Evolutionary conservation across 2,329 filamentous ascomycete species (phyloP), one percentile per base, ranked within the genome.

Genomic region (Verticillium nonalfalfae): DNA sequence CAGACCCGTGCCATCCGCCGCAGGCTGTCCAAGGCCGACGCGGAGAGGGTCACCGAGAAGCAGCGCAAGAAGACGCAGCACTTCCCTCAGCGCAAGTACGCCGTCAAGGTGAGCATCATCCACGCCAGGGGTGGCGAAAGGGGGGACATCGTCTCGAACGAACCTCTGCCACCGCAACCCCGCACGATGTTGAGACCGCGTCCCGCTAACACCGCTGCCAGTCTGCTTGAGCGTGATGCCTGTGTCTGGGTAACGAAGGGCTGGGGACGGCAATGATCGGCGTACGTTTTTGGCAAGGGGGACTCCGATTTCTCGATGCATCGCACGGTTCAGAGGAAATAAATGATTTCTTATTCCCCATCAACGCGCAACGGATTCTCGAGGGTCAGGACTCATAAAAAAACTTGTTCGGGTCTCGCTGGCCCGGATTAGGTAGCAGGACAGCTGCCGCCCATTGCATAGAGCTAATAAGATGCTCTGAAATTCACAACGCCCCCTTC

Each of bases 61-160:
- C 89, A 93, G 80, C 93, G 93, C 88, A 99, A 99, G 92, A 91
- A 89, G 84, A 81, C 85, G 79, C 88, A 85, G 72, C 94, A 99
- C 85, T 99, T 99, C 87, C 95, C 95, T 71, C 92, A 96, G 86
- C 90, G 95, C 83, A 97, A 96, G 85, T 99, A 90, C 82, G 95
- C 95, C 81, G 91, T 99, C 81, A 99, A 98, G 94, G 95, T 93
- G 85, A 68, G 72, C 73, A 55, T 10, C 40, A 36, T 7, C 18
- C 58, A 6, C 21, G n/a, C n/a, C 3, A n/a, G 45, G 45, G 45
- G 26, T 26, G 26, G 26, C 26, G 26, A n/a, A n/a, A n/a, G n/a
- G 26, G 26, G 21, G 10, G 14, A 18, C 14, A 10, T 21, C 21
- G 26, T 26, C 4, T 26, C 26, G 26, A 26, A 4, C 26, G 26